These are phyloP conservation scores for Hura crepitans DNA, from an alignment of 441 rosid genomes.

Conservation along the genomic window DNA sequence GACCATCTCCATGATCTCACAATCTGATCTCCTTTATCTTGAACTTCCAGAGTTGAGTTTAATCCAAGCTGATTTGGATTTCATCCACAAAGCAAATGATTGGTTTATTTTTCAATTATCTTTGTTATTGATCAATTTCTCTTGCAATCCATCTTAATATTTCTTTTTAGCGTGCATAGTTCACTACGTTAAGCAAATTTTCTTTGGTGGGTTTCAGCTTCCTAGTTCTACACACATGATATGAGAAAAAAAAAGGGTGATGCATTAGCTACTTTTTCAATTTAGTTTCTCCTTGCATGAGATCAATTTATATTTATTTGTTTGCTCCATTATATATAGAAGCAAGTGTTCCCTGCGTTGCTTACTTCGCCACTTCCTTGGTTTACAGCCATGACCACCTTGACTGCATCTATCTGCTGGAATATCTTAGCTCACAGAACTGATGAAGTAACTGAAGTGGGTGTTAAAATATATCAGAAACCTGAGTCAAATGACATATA, in stretches of 20 bases:
- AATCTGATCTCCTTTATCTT: neutral
- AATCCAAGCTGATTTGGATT: neutral
- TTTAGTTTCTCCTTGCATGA: neutral
- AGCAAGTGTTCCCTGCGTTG: constrained; percentile 12
- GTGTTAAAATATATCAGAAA: constrained; percentile 84
- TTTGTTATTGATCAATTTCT: neutral
- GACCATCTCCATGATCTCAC: neutral
- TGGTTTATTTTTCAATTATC: neutral
- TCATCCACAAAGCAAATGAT: too few relatives aligned
- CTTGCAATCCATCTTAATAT: neutral
- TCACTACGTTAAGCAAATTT: neutral
- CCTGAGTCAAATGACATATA: constrained; percentile 85
- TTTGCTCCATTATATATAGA: neutral
- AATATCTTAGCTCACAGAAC: constrained; percentile 85
- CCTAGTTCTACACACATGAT: neutral
- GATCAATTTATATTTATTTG: too few relatives aligned
- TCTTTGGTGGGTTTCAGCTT: neutral
- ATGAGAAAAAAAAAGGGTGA: neutral
- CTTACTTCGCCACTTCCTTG: constrained; percentile 11
- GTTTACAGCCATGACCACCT: constrained; percentile 62
- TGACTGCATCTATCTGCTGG: constrained; percentile 87
- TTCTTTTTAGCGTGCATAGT: neutral
- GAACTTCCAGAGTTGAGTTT: neutral
- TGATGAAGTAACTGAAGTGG: constrained; percentile 84
- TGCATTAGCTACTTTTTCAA: neutral